Conservation (phyloP, 225 moss, liverwort and hornwort genomes). For the Straminergon stramineum region DNA sequence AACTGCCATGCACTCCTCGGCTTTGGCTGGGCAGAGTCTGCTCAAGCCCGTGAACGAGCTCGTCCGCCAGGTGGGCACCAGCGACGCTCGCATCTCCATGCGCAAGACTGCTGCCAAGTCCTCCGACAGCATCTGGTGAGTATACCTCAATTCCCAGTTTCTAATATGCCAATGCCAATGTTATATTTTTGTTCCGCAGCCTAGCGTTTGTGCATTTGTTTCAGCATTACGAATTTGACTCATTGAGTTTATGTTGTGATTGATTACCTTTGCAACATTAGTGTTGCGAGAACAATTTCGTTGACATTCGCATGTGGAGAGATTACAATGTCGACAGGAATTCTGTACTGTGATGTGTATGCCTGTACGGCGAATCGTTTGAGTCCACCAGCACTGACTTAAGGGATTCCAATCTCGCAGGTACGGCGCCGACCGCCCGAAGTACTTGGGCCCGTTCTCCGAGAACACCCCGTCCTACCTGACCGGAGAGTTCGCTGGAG, state of each 20-base stretch:
- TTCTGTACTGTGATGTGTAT: background rate
- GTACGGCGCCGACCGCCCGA: slow-evolving; percentile 49
- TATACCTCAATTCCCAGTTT: too few species aligned
- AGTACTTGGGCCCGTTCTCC: slow-evolving; percentile 53
- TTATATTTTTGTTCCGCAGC: too few species aligned
- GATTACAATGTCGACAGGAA: background rate
- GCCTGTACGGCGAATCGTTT: background rate
- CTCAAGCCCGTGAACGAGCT: background rate
- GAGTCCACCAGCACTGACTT: background rate
- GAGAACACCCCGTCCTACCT: background rate
- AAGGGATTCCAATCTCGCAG: background rate
- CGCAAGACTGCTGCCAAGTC: background rate
- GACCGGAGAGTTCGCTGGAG: background rate
- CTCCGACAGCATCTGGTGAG: background rate
- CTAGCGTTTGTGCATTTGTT: background rate
- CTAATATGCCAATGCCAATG: background rate
- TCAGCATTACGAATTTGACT: background rate
- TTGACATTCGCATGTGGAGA: background rate
- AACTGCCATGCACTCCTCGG: background rate
- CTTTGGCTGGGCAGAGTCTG: slow-evolving; percentile 4
- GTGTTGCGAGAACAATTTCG: background rate
- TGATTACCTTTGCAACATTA: background rate
- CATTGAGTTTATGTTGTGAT: background rate
- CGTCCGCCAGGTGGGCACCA: background rate
- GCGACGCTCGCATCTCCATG: background rate